Base-by-base conservation (phyloP, 179 eudicot species). In the Nepenthes alata region DNA sequence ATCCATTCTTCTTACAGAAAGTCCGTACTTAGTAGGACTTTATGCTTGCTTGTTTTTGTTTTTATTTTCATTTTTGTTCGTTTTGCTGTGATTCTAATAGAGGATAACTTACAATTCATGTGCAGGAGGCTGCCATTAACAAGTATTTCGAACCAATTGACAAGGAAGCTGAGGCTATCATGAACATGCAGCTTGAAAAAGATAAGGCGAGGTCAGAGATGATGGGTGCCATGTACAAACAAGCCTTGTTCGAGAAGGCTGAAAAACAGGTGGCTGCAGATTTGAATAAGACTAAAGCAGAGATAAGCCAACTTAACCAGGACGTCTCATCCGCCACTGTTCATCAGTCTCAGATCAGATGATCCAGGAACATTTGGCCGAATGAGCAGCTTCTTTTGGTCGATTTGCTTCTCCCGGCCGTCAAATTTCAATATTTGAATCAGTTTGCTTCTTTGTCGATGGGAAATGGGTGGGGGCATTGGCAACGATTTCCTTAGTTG, bases 121-220 rank as follows among this genome's bases (percentile, higher is more conserved):
- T 37, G 65, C 82, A 93, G 98, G 98, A 93, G 73, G 60, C 78
- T 16, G 81, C 86, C 59, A 85, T 89, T 44, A 81, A 86, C 9
- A 81, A 93, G 4, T 82, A 86, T 64, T 85, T 93, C 57, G 85
- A 80, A 70, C 95, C 96, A 14, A 68, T 93, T 15, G 93, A 89
- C 81, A 83, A 81, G 71, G 88, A 89, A 15, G 95, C 87, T 58
- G 90, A 79, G 64, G 62, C 74, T 63, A 55, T 93, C 35, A 82
- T 93, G 67, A 72, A 83, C 54, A 71, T 72, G 73, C 93, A 93
- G 81, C 87, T 83, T 65, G 84, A 89, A 56, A 84, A 84, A 59
- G 96, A 93, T 57, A 83, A 83, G 63, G 67, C 73, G 44, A 76
- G 58, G 77, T 77, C 49, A 63, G 80, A 89, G 71, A 25, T 25